Evolutionary conservation across 805 yeast species (phyloP).

Genomic region (Pichia ethanolica): DNA sequence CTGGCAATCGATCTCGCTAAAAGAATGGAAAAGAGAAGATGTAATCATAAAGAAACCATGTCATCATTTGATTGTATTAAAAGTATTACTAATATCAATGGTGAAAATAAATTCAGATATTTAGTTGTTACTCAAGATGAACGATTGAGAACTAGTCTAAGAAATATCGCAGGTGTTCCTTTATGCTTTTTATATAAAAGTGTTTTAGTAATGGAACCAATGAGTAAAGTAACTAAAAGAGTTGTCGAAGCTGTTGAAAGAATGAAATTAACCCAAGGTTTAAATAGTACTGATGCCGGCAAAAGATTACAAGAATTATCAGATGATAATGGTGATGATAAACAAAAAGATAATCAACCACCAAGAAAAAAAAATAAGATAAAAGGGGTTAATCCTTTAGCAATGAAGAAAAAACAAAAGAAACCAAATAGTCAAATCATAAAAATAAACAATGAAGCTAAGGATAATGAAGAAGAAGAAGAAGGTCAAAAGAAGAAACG

Average conservation of each 20-base stretch:
- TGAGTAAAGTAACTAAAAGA: conserved; percentile 60
- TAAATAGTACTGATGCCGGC: conserved; percentile 60
- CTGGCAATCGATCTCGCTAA: conserved; percentile 77
- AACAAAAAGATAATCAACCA: conserved; percentile 11
- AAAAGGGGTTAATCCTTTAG: conserved; percentile 83
- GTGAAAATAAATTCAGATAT: conserved; percentile 84
- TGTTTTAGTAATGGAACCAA: conserved; percentile 94
- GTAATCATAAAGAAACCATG: conserved; percentile 58
- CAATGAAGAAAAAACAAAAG: conserved; percentile 68
- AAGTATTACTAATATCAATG: conserved; percentile 61
- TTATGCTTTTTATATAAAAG: conserved; percentile 79
- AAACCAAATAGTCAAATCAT: neutral
- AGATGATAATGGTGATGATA: conserved; percentile 14
- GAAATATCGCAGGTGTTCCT: conserved; percentile 86
- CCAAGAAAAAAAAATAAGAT: conserved; percentile 34
- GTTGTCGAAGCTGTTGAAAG: conserved; percentile 48
- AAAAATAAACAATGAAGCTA: neutral
- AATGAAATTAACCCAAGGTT: conserved; percentile 66
- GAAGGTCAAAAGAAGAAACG: neutral
- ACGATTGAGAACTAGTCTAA: conserved; percentile 56
- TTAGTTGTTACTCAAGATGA: conserved; percentile 80
- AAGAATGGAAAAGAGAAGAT: conserved; percentile 82
- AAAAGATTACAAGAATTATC: conserved; percentile 20
- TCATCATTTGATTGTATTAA: conserved; percentile 68
- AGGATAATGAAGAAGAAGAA: neutral